Conservation (phyloP, 192 early-diverging fungal species). For the Coemansia sp. region DNA sequence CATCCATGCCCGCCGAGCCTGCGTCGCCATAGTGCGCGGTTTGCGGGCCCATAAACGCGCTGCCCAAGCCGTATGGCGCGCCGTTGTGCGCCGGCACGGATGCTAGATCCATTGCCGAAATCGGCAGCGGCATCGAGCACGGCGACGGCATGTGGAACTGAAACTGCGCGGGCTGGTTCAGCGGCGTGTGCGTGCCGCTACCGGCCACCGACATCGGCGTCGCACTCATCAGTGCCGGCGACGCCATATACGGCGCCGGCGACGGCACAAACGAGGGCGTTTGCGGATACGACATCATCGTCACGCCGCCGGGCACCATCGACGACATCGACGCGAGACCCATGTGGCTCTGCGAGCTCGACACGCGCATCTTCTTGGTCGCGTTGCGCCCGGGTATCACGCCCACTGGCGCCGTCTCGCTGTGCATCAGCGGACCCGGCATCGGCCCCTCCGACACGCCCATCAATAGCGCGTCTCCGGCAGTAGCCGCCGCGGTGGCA, state of each 20-base stretch:
- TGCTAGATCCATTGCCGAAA: conserved; percentile 43
- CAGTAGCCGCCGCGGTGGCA: conserved; percentile 3
- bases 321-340: conserved; percentile 15
- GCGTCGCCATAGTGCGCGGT: conserved; percentile 14
- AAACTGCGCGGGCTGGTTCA: conserved; percentile 41
- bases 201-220: conserved; percentile 36
- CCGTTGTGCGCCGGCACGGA: conserved; percentile 30
- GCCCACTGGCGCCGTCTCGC: conserved; percentile 29
- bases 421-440: conserved; percentile 20
- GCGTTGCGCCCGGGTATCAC: conserved; percentile 14
- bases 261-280: conserved; percentile 37
- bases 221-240: conserved; percentile 30
- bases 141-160: conserved; percentile 50
- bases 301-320: conserved; percentile 2
- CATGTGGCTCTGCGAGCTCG: conserved; percentile 42
- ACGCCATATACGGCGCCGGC: conserved; percentile 31
- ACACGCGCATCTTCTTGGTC: conserved; percentile 50
- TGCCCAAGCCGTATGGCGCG: conserved; percentile 17
- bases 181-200: conserved; percentile 29
- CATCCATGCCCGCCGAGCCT: conserved; percentile 20
- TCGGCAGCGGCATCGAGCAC: conserved; percentile 46
- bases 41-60: conserved; percentile 26
- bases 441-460: conserved; percentile 6
- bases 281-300: conserved; percentile 29
- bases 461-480: conserved; percentile 3